Percentiles rank a stretch among this genome's conserved stretches.
Evolutionary conservation across 345 rosid genomes (phyloP).

Genomic region (Euclidium syriacum): DNA sequence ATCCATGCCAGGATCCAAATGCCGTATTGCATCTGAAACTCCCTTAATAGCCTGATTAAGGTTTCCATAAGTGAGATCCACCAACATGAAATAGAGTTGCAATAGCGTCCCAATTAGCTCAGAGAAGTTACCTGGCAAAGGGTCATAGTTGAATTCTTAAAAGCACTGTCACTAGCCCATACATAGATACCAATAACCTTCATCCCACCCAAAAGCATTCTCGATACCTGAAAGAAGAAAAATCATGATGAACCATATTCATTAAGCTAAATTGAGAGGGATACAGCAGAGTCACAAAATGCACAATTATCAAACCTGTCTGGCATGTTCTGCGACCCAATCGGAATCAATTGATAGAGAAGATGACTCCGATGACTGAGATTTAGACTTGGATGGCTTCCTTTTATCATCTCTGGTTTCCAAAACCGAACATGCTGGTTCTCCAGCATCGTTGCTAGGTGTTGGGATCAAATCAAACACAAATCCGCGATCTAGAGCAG

Average conservation of each 20-base stretch:
- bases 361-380: conserved; percentile 56
- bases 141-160: conserved; percentile 71
- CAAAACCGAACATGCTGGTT: conserved; percentile 60
- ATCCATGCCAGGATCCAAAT: conserved; percentile 39
- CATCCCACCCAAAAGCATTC: conserved; percentile 87
- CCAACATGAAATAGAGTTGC: background rate
- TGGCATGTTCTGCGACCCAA: conserved; percentile 93
- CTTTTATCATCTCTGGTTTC: conserved; percentile 56
- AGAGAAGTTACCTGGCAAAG: conserved; percentile 56
- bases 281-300: background rate
- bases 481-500: conserved; percentile 69
- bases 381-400: conserved; percentile 56
- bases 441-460: conserved; percentile 68
- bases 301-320: conserved; percentile 50
- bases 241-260: background rate
- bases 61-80: background rate
- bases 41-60: conserved; percentile 52
- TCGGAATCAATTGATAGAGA: conserved; percentile 59
- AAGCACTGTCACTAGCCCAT: conserved; percentile 77
- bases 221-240: conserved; percentile 51
- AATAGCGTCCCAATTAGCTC: background rate
- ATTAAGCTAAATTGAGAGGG: background rate
- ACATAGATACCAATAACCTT: conserved; percentile 79
- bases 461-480: conserved; percentile 80
- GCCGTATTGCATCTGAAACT: conserved; percentile 61